These are phyloP conservation scores for Populus nigra DNA, from an alignment of 345 rosid species.

Conservation along the genomic window DNA sequence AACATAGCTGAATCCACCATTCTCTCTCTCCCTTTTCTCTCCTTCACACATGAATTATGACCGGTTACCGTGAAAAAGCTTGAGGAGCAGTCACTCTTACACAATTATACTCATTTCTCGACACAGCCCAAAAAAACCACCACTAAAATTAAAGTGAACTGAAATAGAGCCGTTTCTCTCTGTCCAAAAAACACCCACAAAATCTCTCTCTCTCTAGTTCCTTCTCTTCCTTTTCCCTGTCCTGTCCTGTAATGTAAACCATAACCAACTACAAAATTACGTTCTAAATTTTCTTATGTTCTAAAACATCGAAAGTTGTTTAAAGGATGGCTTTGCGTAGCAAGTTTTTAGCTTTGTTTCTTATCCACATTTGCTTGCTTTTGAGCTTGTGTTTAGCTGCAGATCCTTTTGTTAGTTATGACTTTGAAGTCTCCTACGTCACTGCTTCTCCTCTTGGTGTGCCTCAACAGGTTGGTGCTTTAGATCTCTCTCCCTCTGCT, in stretches of 20 bases:
- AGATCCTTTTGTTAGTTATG: constrained; percentile 63
- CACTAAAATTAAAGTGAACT: no score
- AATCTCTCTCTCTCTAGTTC: constrained; percentile 1
- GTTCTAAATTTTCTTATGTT: constrained; percentile 13
- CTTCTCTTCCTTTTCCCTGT: constrained; percentile 1
- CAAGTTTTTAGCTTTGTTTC: constrained; percentile 42
- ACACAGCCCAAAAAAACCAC: background rate
- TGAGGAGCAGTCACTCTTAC: background rate
- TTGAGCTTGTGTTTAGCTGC: constrained; percentile 51
- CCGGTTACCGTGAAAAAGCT: constrained; percentile 39
- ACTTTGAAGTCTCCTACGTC: constrained; percentile 85
- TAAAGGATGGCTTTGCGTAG: constrained; percentile 48
- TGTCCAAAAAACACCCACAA: background rate
- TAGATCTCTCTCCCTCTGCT: constrained; percentile 31
- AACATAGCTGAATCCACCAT: background rate
- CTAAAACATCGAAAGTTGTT: background rate
- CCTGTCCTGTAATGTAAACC: constrained; percentile 41
- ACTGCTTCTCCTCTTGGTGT: constrained; percentile 97
- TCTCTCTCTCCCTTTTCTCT: background rate
- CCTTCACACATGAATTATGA: constrained; percentile 13
- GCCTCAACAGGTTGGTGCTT: constrained; percentile 71
- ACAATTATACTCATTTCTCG: background rate
- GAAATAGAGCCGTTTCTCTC: constrained; percentile 33
- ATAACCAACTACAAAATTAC: background rate
- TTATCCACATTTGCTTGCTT: constrained; percentile 52